phyloP scores from a whole-genome alignment of 208 protist genomes.

The Trypanosoma brucei region DNA sequence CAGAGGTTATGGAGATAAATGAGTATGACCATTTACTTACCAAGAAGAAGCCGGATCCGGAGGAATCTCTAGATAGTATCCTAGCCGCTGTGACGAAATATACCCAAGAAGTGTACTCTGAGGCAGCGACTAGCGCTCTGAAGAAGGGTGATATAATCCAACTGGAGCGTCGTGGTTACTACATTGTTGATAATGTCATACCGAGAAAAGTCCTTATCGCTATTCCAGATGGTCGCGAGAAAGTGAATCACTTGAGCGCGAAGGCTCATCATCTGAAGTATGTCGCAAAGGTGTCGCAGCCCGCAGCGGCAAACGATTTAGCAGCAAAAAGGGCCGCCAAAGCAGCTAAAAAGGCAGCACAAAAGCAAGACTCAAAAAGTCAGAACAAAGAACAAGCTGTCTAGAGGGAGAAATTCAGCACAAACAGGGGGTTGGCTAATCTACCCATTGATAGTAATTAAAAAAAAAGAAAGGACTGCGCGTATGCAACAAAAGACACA shows the following conservation, averaged over 20 bases:
- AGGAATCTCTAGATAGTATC: conserved; percentile 90
- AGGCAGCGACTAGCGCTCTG: conserved; percentile 80
- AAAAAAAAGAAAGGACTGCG: no score
- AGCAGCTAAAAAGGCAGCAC: conserved; percentile 80
- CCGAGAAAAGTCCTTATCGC: conserved; percentile 65
- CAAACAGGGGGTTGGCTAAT: no score
- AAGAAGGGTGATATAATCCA: conserved; percentile 94
- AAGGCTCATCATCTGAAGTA: conserved; percentile 87
- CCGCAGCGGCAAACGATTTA: conserved; percentile 72
- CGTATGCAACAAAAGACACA: no score
- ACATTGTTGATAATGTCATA: conserved; percentile 90
- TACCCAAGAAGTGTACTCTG: conserved; percentile 74
- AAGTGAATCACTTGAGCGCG: conserved; percentile 87
- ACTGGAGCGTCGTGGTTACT: conserved; percentile 97
- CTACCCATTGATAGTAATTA: no score
- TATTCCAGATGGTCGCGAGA: conserved; percentile 88
- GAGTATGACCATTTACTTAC: conserved; percentile 97
- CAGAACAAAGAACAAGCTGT: neutral
- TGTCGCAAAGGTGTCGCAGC: conserved; percentile 41
- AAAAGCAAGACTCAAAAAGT: conserved; percentile 56
- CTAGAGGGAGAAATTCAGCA: neutral
- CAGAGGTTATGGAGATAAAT: conserved; percentile 68
- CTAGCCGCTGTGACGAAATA: conserved; percentile 88
- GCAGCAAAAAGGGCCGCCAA: conserved; percentile 81
- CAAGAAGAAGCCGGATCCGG: conserved; percentile 94